Percentiles rank a stretch among this genome's conserved stretches.
Evolutionary conservation across 2,329 filamentous ascomycete genomes (phyloP).

Genomic region (Diplodia corticola): DNA sequence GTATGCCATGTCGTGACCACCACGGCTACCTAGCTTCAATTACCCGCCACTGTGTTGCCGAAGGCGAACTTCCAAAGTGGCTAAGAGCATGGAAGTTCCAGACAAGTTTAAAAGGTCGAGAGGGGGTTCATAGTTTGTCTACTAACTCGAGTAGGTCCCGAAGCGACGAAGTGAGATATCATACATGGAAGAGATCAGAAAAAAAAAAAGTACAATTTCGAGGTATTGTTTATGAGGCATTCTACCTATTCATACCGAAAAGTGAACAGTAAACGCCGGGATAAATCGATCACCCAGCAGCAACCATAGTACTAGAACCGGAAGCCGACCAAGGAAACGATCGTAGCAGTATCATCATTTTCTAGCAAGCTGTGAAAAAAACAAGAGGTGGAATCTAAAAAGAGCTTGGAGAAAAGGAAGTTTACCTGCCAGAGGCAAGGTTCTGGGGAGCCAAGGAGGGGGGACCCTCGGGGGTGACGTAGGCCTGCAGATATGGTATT

Average conservation of each 20-base stretch:
- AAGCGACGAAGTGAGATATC: not conserved
- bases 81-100: too few relatives aligned
- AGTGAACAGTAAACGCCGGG: not conserved
- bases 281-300: not conserved
- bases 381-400: not conserved
- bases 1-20: too few relatives aligned
- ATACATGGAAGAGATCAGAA: not conserved
- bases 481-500: slow-evolving; percentile 48
- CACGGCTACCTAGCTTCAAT: too few relatives aligned
- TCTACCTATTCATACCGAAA: not conserved
- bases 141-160: too few relatives aligned
- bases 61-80: too few relatives aligned
- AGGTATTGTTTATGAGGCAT: not conserved
- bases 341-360: not conserved
- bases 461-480: slow-evolving; percentile 65
- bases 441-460: slow-evolving; percentile 56
- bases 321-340: not conserved
- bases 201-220: not conserved
- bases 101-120: too few relatives aligned
- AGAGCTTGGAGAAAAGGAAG: not conserved
- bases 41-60: too few relatives aligned
- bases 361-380: not conserved
- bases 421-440: slow-evolving; percentile 34
- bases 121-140: too few relatives aligned
- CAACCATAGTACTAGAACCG: not conserved